A percentile compares a stretch with the other conserved stretches of the same genome.
These are phyloP conservation scores for Curvularia hawaiiensis DNA, from an alignment of 2,329 filamentous ascomycete species.

Conservation along the genomic window DNA sequence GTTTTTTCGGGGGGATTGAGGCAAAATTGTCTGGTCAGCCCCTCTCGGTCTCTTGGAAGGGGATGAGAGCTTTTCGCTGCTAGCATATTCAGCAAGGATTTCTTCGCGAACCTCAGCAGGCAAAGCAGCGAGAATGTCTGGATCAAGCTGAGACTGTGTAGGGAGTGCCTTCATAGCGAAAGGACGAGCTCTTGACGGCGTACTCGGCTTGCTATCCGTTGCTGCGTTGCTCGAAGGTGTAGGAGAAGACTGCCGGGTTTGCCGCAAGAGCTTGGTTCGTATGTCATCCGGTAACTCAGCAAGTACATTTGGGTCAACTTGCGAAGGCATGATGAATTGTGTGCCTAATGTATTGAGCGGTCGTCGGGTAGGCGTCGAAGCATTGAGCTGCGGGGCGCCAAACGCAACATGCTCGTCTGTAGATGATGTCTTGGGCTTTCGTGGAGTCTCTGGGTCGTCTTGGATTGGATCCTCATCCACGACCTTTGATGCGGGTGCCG, in stretches of 20 bases:
- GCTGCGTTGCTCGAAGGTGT: slow-evolving; percentile 24
- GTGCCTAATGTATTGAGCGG: slow-evolving; percentile 82
- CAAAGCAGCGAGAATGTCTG: slow-evolving; percentile 79
- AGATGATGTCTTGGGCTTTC: slow-evolving; percentile 33
- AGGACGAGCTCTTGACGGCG: slow-evolving; percentile 25
- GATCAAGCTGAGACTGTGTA: slow-evolving; percentile 79
- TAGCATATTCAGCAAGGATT: slow-evolving; percentile 72
- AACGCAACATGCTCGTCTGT: slow-evolving; percentile 44
- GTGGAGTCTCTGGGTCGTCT: slow-evolving; percentile 52
- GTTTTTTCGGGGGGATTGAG: slow-evolving; percentile 58
- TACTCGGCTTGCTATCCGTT: slow-evolving; percentile 9
- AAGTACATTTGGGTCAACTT: slow-evolving; percentile 80
- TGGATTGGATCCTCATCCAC: slow-evolving; percentile 51
- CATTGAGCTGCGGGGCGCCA: slow-evolving; percentile 45
- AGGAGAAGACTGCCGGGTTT: slow-evolving; percentile 36
- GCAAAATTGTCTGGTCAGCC: slow-evolving; percentile 40
- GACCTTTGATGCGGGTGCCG: slow-evolving; percentile 21
- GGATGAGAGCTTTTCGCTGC: slow-evolving; percentile 29
- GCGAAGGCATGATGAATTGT: slow-evolving; percentile 87
- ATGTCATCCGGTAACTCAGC: slow-evolving; percentile 86
- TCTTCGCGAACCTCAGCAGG: slow-evolving; percentile 87
- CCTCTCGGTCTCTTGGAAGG: slow-evolving; percentile 43
- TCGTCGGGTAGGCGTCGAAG: slow-evolving; percentile 61
- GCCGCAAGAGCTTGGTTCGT: slow-evolving; percentile 68
- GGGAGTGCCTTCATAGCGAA: slow-evolving; percentile 54